A percentile compares a stretch with the other conserved stretches of the same genome.
Evolutionary conservation across 2,329 filamentous ascomycete genomes (phyloP).

Genomic region (Aspergillus caelatus): DNA sequence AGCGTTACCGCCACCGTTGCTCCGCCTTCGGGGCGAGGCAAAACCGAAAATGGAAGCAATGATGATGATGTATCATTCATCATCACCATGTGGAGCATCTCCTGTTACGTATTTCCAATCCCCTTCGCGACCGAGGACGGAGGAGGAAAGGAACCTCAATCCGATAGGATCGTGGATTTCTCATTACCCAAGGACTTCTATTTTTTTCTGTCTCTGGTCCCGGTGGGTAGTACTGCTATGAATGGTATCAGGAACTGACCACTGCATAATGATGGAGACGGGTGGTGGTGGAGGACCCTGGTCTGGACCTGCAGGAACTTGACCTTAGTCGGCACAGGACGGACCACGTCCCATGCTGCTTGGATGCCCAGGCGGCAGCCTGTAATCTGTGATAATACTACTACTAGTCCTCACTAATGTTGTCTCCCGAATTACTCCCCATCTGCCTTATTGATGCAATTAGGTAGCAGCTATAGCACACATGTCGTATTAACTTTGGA

Average conservation of each 20-base stretch:
- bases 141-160: neutral
- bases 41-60: conserved; percentile 11
- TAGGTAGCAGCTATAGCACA: neutral
- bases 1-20: conserved; percentile 30
- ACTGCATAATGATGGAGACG: neutral
- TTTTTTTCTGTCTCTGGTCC: neutral
- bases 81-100: conserved; percentile 8
- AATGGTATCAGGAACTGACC: conserved; percentile 5
- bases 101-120: conserved; percentile 1
- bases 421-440: neutral
- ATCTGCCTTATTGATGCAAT: conserved; percentile 1
- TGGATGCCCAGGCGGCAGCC: conserved; percentile 13
- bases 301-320: conserved; percentile 26
- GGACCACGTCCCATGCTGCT: conserved; percentile 11
- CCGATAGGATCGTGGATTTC: neutral
- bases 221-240: neutral
- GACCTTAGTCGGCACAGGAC: conserved; percentile 15
- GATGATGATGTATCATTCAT: conserved; percentile 10
- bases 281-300: conserved; percentile 16
- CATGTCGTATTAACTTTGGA: neutral
- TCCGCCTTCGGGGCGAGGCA: conserved; percentile 27
- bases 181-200: neutral
- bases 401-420: too few relatives aligned
- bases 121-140: neutral
- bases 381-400: neutral